phyloP scores from a whole-genome alignment of 2,329 filamentous ascomycete species.

The Dichotomopilus funicola region DNA sequence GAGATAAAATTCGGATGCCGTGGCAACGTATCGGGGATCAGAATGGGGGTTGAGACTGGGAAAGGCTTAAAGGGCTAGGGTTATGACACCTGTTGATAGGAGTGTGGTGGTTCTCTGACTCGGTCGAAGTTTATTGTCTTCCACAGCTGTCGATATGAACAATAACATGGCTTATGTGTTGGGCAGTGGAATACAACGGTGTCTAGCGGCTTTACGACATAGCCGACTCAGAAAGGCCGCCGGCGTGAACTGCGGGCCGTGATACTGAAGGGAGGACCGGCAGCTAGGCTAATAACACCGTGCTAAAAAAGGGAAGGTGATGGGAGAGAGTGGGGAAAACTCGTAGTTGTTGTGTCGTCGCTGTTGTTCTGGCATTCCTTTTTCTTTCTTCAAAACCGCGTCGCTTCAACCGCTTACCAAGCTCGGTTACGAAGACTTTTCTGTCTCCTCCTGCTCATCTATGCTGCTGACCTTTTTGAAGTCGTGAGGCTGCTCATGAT shows the following conservation, averaged over 20 bases:
- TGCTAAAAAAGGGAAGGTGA: not conserved
- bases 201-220: too few relatives aligned
- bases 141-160: too few relatives aligned
- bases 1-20: not conserved
- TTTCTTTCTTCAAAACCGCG: constrained; percentile 6
- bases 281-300: too few relatives aligned
- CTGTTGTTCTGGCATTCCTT: not conserved
- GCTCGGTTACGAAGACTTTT: constrained; percentile 33
- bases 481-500: constrained; percentile 26
- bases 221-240: too few relatives aligned
- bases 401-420: not conserved
- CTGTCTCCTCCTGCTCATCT: constrained; percentile 55
- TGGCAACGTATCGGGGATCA: not conserved
- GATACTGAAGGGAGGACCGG: not conserved
- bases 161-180: too few relatives aligned
- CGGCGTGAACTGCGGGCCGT: too few relatives aligned
- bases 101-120: too few relatives aligned
- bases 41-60: too few relatives aligned
- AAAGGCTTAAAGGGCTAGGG: too few relatives aligned
- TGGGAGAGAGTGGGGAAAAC: not conserved
- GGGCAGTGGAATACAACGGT: too few relatives aligned
- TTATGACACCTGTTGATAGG: too few relatives aligned
- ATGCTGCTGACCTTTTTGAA: constrained; percentile 42
- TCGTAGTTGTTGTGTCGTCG: constrained; percentile 8
- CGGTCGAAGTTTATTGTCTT: too few relatives aligned